These are phyloP conservation scores for Carex sylvatica DNA, from an alignment of 202 grass and related monocot species.

Conservation along the genomic window DNA sequence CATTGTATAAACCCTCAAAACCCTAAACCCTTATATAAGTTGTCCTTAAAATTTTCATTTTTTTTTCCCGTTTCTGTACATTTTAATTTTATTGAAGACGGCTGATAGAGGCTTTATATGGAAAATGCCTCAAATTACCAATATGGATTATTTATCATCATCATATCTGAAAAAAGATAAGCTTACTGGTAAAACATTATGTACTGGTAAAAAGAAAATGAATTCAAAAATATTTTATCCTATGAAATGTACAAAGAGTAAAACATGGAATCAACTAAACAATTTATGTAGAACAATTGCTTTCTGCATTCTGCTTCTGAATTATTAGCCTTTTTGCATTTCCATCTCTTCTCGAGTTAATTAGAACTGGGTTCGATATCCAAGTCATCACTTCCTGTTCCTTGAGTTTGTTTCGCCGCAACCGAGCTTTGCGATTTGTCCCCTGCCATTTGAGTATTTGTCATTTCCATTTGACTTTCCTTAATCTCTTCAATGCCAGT, in stretches of 20 bases:
- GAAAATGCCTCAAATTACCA: background rate
- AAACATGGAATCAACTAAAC: background rate
- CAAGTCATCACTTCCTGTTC: background rate
- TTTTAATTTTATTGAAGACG: too few relatives aligned
- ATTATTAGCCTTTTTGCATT: background rate
- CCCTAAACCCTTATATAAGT: background rate
- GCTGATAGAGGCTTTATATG: too few relatives aligned
- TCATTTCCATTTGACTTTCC: background rate
- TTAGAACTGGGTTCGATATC: background rate
- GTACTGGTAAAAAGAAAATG: background rate
- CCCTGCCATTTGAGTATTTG: background rate
- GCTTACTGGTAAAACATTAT: background rate
- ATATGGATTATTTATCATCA: background rate
- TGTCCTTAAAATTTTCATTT: too few relatives aligned
- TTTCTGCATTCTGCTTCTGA: background rate
- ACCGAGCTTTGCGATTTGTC: background rate
- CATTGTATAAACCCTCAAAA: too few relatives aligned
- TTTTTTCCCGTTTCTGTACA: too few relatives aligned
- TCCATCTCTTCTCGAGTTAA: background rate
- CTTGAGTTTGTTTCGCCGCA: background rate
- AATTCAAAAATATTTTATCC: background rate
- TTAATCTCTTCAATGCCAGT: background rate
- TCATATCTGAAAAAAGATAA: background rate
- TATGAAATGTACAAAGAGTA: background rate
- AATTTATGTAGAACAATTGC: background rate